Percentiles rank a stretch among this genome's conserved stretches.
phyloP scores from a whole-genome alignment of 352 stramenopile genomes.

The Lagenidium sp. region DNA sequence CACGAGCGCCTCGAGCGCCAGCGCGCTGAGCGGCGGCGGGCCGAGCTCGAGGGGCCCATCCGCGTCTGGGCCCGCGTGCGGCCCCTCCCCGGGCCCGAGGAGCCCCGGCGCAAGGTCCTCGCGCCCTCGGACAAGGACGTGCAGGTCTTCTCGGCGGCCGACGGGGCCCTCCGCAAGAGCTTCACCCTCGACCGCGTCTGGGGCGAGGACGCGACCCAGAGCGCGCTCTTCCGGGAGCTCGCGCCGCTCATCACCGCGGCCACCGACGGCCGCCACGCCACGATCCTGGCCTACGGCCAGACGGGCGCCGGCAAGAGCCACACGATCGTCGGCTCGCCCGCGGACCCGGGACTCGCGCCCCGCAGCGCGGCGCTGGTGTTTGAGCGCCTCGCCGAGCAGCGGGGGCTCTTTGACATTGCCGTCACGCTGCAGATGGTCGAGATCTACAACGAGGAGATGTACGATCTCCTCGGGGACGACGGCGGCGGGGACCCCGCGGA shows the following conservation, averaged over 20 bases:
- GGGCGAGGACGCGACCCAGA: constrained; percentile 43
- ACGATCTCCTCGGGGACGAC: constrained; percentile 38
- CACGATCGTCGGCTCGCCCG: constrained; percentile 20
- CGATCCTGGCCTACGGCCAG: constrained; percentile 94
- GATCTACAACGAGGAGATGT: constrained; percentile 85
- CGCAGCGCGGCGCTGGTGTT: constrained; percentile 42
- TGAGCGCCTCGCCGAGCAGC: constrained; percentile 21
- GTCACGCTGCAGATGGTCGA: constrained; percentile 64
- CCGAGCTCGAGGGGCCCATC: constrained; percentile 47
- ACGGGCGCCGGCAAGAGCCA: constrained; percentile 30
- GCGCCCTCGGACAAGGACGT: constrained; percentile 9
- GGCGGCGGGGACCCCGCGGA: not conserved
- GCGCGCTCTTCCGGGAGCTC: constrained; percentile 90
- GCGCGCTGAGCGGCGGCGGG: constrained; percentile 32
- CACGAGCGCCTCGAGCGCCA: constrained; percentile 37
- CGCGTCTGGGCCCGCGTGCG: constrained; percentile 79
- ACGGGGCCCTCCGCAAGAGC: constrained; percentile 12
- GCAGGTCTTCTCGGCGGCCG: constrained; percentile 10
- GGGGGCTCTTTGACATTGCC: constrained; percentile 33
- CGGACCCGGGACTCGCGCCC: constrained; percentile 27
- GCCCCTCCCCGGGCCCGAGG: constrained; percentile 12
- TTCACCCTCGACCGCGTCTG: constrained; percentile 87
- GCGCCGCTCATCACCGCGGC: constrained; percentile 84
- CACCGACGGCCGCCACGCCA: constrained; percentile 90
- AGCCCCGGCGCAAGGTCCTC: not conserved